Conservation (phyloP, 2,329 filamentous ascomycete genomes). For the Phyllosticta ampelicida region DNA sequence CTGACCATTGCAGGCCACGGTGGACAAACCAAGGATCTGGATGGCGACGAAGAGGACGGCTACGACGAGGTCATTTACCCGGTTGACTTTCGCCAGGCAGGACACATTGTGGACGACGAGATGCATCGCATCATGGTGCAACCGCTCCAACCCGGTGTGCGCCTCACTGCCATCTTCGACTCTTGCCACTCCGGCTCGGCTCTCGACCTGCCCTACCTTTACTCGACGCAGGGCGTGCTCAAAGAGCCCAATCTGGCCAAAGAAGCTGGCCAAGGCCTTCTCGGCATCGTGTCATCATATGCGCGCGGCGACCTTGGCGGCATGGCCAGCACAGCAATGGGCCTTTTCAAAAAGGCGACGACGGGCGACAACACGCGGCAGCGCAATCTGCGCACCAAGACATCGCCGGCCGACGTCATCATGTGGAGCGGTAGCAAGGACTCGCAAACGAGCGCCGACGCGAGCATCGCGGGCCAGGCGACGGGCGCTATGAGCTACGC, state of each 20-base stretch:
- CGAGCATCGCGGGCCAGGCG: slow-evolving; percentile 74
- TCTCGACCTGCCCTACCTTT: slow-evolving; percentile 68
- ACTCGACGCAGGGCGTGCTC: slow-evolving; percentile 68
- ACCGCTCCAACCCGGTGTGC: slow-evolving; percentile 69
- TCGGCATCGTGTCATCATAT: slow-evolving; percentile 65
- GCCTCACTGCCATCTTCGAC: slow-evolving; percentile 72
- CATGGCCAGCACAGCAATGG: slow-evolving; percentile 69
- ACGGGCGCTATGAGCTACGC: slow-evolving; percentile 98
- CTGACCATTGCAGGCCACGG: slow-evolving; percentile 51
- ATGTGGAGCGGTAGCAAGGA: slow-evolving; percentile 99
- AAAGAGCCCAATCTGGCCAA: slow-evolving; percentile 75
- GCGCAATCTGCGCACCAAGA: slow-evolving; percentile 77
- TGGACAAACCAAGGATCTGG: slow-evolving; percentile 68
- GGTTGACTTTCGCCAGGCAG: slow-evolving; percentile 67
- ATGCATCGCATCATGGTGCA: slow-evolving; percentile 73
- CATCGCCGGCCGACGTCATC: slow-evolving; percentile 86
- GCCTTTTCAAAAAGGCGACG: slow-evolving; percentile 79
- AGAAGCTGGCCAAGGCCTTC: slow-evolving; percentile 62
- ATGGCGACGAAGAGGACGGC: slow-evolving; percentile 71
- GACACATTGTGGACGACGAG: slow-evolving; percentile 74
- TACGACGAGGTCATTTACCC: slow-evolving; percentile 79
- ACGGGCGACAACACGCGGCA: slow-evolving; percentile 68
- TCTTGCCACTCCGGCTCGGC: slow-evolving; percentile 71
- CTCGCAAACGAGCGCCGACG: slow-evolving; percentile 88
- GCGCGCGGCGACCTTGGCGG: slow-evolving; percentile 72